phyloP scores from a whole-genome alignment of 2,329 filamentous ascomycete genomes.

The Helminthosporium solani region DNA sequence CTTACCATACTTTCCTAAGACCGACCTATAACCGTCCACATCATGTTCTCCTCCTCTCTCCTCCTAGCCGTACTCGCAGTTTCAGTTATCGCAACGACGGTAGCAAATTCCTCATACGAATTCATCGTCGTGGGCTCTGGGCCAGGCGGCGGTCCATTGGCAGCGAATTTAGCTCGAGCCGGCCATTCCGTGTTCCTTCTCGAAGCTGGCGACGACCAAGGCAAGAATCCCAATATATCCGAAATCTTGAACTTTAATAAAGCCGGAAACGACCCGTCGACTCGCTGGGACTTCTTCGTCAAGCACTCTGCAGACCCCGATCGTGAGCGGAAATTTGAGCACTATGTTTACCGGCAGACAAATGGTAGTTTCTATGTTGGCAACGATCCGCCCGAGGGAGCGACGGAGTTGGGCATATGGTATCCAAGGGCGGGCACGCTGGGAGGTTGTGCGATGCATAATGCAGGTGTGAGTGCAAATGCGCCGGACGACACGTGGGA shows the following conservation, averaged over 20 bases:
- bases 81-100: background rate
- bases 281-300: conserved; percentile 63
- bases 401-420: conserved; percentile 52
- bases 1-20: background rate
- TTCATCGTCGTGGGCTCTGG: conserved; percentile 37
- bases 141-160: conserved; percentile 59
- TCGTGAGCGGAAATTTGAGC: conserved; percentile 52
- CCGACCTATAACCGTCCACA: background rate
- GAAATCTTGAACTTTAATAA: conserved; percentile 52
- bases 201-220: conserved; percentile 60
- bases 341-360: conserved; percentile 43
- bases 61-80: background rate
- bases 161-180: conserved; percentile 57
- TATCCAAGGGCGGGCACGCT: conserved; percentile 60
- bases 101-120: conserved; percentile 17
- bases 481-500: conserved; percentile 61
- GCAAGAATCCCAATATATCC: conserved; percentile 49
- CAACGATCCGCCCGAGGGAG: conserved; percentile 49
- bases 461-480: conserved; percentile 59
- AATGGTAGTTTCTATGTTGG: conserved; percentile 51
- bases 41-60: background rate
- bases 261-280: conserved; percentile 55
- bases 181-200: conserved; percentile 59
- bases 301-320: conserved; percentile 57
- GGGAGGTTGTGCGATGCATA: conserved; percentile 60